phyloP scores from a whole-genome alignment of 2,329 filamentous ascomycete species.

The Didymella lethalis region DNA sequence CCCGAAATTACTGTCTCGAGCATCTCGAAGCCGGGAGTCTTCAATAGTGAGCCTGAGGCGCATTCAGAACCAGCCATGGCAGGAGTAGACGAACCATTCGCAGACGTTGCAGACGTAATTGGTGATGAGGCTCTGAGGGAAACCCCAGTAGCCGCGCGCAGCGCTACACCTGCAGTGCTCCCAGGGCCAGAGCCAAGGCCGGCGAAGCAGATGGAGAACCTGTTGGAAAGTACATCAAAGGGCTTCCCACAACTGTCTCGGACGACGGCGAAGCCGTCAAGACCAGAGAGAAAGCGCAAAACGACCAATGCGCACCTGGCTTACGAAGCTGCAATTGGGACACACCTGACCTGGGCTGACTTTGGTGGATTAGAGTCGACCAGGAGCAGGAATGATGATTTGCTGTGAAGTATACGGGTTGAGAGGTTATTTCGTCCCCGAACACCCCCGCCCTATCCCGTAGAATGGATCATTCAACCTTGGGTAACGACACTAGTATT shows the following conservation, averaged over 20 bases:
- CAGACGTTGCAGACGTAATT: background rate
- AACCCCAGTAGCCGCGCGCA: background rate
- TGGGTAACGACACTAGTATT: background rate
- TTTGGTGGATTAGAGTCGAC: conserved; percentile 56
- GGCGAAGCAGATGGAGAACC: no score
- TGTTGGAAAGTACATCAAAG: background rate
- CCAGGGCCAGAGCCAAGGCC: background rate
- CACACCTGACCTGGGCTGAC: conserved; percentile 52
- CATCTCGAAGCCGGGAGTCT: background rate
- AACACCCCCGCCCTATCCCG: background rate
- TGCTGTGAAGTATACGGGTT: background rate
- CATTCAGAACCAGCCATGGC: background rate
- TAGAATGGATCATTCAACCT: background rate
- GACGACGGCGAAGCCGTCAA: background rate
- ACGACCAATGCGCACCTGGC: conserved; percentile 33
- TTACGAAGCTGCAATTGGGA: conserved; percentile 41
- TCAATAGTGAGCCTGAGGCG: background rate
- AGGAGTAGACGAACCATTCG: background rate
- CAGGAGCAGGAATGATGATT: conserved; percentile 7
- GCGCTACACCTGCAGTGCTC: background rate
- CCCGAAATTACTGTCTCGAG: conserved; percentile 4
- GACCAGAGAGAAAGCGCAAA: conserved; percentile 12
- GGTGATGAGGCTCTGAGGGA: background rate
- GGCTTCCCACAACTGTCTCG: background rate
- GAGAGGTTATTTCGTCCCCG: background rate